Evolutionary conservation across 108 stramenopile species (phyloP), one percentile per base, ranked within the genome.

Genomic region (Licmophora abbreviata): DNA sequence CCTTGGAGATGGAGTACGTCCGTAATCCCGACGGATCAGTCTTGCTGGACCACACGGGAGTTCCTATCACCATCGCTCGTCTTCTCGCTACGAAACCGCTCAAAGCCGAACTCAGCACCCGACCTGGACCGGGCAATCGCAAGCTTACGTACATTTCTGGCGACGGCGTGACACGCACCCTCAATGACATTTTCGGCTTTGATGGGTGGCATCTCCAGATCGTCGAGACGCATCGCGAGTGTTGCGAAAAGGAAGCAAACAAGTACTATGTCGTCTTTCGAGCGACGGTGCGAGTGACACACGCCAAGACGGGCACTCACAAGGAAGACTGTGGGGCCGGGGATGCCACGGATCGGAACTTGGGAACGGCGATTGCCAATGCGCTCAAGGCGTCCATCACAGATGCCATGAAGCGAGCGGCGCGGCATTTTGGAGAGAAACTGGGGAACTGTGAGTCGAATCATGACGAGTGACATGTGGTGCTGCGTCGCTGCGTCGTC

Each of bases 101-200:
- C 17, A 64, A 69, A 1, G 41, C 43, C 15, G 88, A 85, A 43
- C 49, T 90, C 0, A 66, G 68, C 31, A 72, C 68, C 17, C 79
- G 88, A 1, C 68, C 66, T n/a, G 88, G 88, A 29, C 88, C 88
- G 21, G 82, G 84, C 1, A 71, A 71, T 44, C 71, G 54, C 51
- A 79, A 84, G 52, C 43, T 91, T 24, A 75, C 77, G n/a, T 91
- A 91, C 40, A 68, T 91, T 44, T 59, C 69, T 31, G 88, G 88
- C 31, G 88, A 91, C 27, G 69, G 64, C n/a, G 71, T 91, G 1
- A 81, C 84, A 9, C 63, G 81, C 29, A 84, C 80, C 0, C 68
- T 91, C 1, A 91, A 91, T 61, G 83, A 91, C 45, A 56, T 81
- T 10, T 91, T 91, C 61, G 88, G 88, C 10, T 86, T 65, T 47